Conservation (phyloP, 768 basidiomycete genomes). For the Plicaturopsis crispa region DNA sequence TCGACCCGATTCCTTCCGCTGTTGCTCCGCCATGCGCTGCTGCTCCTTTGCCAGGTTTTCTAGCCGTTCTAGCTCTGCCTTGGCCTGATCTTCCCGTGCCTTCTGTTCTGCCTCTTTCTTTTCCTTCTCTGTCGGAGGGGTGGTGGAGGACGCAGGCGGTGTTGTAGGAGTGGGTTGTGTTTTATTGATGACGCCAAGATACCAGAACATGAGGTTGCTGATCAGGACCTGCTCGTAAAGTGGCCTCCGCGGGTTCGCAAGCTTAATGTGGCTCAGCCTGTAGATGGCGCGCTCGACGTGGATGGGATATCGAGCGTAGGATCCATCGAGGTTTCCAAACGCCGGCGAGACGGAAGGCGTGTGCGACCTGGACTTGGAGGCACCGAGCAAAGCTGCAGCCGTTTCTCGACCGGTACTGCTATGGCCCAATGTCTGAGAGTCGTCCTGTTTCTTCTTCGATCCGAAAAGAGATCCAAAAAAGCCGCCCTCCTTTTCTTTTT, state of each 20-base stretch:
- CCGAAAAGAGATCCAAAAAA: slow-evolving; percentile 94
- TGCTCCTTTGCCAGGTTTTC: slow-evolving; percentile 26
- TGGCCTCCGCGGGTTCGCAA: slow-evolving; percentile 93
- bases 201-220: slow-evolving; percentile 99
- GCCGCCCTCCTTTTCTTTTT: slow-evolving; percentile 64
- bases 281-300: slow-evolving; percentile 99
- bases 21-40: slow-evolving; percentile 22
- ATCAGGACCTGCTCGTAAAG: slow-evolving; percentile 95
- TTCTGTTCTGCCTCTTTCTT: slow-evolving; percentile 23
- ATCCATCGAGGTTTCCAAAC: slow-evolving; percentile 23
- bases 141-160: slow-evolving; percentile 21
- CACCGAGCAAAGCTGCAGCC: slow-evolving; percentile 79
- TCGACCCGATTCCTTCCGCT: slow-evolving; percentile 29
- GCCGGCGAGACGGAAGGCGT: slow-evolving; percentile 55
- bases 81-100: slow-evolving; percentile 31
- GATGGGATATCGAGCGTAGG: slow-evolving; percentile 85
- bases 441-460: slow-evolving; percentile 81
- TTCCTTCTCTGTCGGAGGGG: slow-evolving; percentile 16
- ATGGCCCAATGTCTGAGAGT: slow-evolving; percentile 33
- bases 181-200: slow-evolving; percentile 95
- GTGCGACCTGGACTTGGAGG: slow-evolving; percentile 69
- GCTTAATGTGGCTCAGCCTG: slow-evolving; percentile 94
- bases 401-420: slow-evolving; percentile 70
- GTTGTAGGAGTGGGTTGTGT: slow-evolving; percentile 50
- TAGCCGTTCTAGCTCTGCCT: slow-evolving; percentile 14